A percentile compares a stretch with the other conserved stretches of the same genome.
phyloP scores from a whole-genome alignment of 2,329 filamentous ascomycete species.

The Sporothrix humicola region DNA sequence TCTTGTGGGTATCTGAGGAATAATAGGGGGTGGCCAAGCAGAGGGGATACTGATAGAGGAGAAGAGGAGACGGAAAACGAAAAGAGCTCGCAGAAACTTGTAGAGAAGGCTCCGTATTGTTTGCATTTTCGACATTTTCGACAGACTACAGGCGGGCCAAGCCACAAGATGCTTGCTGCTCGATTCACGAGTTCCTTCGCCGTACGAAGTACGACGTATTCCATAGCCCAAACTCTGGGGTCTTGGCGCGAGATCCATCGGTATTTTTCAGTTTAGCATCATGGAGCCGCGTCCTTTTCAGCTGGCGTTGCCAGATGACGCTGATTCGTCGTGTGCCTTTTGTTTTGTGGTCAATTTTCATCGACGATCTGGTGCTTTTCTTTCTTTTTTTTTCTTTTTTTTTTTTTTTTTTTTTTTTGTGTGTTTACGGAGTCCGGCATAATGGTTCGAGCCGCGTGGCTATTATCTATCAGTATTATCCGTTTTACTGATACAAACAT shows the following conservation, averaged over 20 bases:
- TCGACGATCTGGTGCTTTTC: neutral
- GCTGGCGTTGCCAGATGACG: neutral
- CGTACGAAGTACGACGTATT: neutral
- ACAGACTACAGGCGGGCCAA: neutral
- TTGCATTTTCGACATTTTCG: neutral
- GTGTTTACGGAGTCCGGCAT: slow-evolving; percentile 3
- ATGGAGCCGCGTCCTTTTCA: slow-evolving; percentile 7
- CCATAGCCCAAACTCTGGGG: neutral
- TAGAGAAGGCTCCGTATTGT: neutral
- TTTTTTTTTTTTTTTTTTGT: neutral
- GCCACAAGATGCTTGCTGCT: slow-evolving; percentile 11
- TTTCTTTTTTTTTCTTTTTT: no score
- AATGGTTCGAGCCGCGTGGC: slow-evolving; percentile 9
- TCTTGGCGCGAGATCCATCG: slow-evolving; percentile 18
- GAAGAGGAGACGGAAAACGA: neutral
- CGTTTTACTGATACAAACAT: neutral
- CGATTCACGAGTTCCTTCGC: neutral
- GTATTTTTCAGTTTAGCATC: slow-evolving; percentile 6
- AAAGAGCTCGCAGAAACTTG: neutral
- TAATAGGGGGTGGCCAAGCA: neutral
- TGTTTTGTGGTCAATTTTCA: neutral
- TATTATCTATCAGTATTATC: neutral
- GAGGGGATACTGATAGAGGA: neutral
- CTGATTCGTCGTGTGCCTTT: neutral
- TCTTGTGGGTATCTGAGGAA: neutral